phyloP scores from a whole-genome alignment of 2,329 filamentous ascomycete species.

The Calonectria henricotiae region DNA sequence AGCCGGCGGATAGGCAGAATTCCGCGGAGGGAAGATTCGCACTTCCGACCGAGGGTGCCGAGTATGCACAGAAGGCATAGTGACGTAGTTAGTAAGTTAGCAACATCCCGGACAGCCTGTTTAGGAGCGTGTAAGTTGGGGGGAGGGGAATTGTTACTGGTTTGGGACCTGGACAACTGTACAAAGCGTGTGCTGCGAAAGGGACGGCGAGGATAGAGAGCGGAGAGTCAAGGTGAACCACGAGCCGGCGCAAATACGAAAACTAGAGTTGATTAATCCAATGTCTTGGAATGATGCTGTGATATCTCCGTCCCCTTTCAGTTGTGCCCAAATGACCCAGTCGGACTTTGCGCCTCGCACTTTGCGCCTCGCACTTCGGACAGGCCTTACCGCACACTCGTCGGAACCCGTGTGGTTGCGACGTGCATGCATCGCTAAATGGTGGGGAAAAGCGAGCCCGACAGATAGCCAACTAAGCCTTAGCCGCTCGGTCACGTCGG shows the following conservation, averaged over 20 bases:
- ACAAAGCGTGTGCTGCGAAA: no score
- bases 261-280: no score
- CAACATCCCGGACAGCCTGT: no score
- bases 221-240: background rate
- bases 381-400: background rate
- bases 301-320: no score
- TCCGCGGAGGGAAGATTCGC: conserved; percentile 28
- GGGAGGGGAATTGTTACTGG: background rate
- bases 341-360: background rate
- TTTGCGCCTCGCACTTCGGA: background rate
- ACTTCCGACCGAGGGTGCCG: conserved; percentile 40
- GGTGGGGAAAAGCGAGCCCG: conserved; percentile 13
- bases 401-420: conserved; percentile 13
- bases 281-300: no score
- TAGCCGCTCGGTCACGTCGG: conserved; percentile 29
- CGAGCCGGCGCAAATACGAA: no score
- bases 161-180: background rate
- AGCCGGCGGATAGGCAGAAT: conserved; percentile 27
- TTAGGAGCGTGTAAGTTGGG: no score
- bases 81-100: background rate
- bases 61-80: background rate
- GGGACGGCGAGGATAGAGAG: no score
- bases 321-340: background rate
- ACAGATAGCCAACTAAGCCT: background rate
- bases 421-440: conserved; percentile 5